Evolutionary conservation across 164 flowering plant species (phyloP).

Genomic region (Magnolia changhungtana): DNA sequence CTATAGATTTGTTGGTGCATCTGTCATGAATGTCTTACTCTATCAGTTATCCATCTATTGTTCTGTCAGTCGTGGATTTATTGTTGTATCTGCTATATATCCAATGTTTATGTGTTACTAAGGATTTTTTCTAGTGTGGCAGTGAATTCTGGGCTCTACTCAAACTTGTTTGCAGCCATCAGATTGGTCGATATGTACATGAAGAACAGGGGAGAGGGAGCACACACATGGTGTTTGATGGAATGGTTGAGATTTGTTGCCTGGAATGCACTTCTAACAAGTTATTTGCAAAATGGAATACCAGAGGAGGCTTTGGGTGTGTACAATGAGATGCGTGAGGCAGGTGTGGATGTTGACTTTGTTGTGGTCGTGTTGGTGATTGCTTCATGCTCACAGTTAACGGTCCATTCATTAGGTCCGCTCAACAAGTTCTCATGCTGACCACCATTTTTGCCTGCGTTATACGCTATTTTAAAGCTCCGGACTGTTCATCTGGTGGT

Average conservation of each 20-base stretch:
- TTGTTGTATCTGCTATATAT: too few species aligned
- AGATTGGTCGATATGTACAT: slow-evolving; percentile 7
- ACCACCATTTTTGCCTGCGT: too few species aligned
- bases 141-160: slow-evolving; percentile 5
- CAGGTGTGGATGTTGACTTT: neutral
- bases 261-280: slow-evolving; percentile 12
- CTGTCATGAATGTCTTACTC: too few species aligned
- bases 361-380: slow-evolving; percentile 8
- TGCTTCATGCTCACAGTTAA: slow-evolving; percentile 5
- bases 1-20: too few species aligned
- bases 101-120: too few species aligned
- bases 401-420: slow-evolving; percentile 5
- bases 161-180: slow-evolving; percentile 6
- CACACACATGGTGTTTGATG: slow-evolving; percentile 12
- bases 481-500: too few species aligned
- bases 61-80: too few species aligned
- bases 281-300: slow-evolving; percentile 13
- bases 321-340: slow-evolving; percentile 1
- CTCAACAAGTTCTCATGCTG: too few species aligned
- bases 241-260: neutral
- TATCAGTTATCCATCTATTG: too few species aligned
- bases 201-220: slow-evolving; percentile 3
- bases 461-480: too few species aligned
- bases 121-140: too few species aligned
- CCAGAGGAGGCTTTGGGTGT: slow-evolving; percentile 9